phyloP scores from a whole-genome alignment of 805 yeast species.

The Kuraishia capsulata region DNA sequence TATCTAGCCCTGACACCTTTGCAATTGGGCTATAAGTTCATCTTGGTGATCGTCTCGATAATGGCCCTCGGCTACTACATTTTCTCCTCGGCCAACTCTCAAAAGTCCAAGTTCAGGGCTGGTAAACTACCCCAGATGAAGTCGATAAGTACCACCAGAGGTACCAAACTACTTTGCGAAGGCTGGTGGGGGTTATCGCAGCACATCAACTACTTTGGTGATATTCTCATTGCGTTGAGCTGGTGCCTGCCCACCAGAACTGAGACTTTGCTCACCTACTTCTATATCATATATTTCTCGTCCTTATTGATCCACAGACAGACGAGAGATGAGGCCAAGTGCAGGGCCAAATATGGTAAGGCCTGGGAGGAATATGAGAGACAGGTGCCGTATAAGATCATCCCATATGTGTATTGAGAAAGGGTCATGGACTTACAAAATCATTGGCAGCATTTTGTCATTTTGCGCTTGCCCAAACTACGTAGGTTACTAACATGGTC shows the following conservation, averaged over 20 bases:
- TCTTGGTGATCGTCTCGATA: conserved; percentile 32
- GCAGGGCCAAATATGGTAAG: conserved; percentile 76
- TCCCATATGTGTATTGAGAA: conserved; percentile 82
- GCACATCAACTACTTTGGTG: conserved; percentile 93
- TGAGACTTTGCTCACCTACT: conserved; percentile 75
- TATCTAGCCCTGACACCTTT: conserved; percentile 61
- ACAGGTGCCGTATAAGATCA: conserved; percentile 78
- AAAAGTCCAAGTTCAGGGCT: conserved; percentile 75
- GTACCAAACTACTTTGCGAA: conserved; percentile 72
- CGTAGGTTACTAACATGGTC: not conserved
- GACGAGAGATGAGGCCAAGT: conserved; percentile 83
- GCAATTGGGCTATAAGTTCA: conserved; percentile 34
- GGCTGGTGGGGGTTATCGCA: conserved; percentile 97
- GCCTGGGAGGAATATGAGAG: conserved; percentile 79
- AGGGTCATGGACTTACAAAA: too few relatives aligned
- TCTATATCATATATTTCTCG: conserved; percentile 78
- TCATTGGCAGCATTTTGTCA: not conserved
- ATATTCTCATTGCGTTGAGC: conserved; percentile 83
- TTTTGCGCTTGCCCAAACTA: not conserved
- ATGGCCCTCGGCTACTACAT: conserved; percentile 65
- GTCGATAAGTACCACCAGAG: conserved; percentile 63
- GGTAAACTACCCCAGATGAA: conserved; percentile 65
- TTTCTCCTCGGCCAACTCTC: conserved; percentile 76
- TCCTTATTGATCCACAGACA: conserved; percentile 81
- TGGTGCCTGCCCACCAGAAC: conserved; percentile 92